These are phyloP conservation scores for Lipomyces sp. DNA, from an alignment of 805 yeast species.

Conservation along the genomic window DNA sequence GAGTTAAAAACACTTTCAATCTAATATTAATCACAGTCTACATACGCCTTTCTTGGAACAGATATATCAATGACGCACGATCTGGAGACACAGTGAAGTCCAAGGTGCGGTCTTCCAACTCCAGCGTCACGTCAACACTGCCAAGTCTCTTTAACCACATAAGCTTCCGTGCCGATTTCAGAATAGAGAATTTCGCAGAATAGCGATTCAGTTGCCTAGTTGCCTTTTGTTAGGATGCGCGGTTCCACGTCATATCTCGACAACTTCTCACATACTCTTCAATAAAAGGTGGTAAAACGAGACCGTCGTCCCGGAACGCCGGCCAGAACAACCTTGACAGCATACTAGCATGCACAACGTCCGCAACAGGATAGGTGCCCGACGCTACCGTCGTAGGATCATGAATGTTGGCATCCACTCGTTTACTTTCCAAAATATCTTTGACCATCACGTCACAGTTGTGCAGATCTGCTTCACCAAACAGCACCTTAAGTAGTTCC, in stretches of 20 bases:
- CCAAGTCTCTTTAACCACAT: conserved; percentile 65
- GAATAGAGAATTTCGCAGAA: conserved; percentile 49
- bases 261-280: conserved; percentile 38
- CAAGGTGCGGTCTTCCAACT: conserved; percentile 53
- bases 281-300: conserved; percentile 57
- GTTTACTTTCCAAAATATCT: conserved; percentile 65
- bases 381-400: conserved; percentile 2
- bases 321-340: conserved; percentile 88
- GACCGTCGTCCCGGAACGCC: conserved; percentile 50
- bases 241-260: neutral
- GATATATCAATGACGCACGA: conserved; percentile 65
- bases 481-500: conserved; percentile 62
- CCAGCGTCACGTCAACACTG: conserved; percentile 62
- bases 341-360: conserved; percentile 58
- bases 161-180: conserved; percentile 64
- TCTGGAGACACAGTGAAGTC: conserved; percentile 65
- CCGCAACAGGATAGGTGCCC: conserved; percentile 34
- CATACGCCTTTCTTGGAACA: conserved; percentile 48
- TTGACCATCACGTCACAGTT: conserved; percentile 82
- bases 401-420: conserved; percentile 51
- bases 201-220: conserved; percentile 51
- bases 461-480: conserved; percentile 68
- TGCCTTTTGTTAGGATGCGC: neutral
- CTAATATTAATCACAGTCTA: neutral
- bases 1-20: conserved; percentile 7